A percentile compares a stretch with the other conserved stretches of the same genome.
These are phyloP conservation scores for Botryotinia globosa DNA, from an alignment of 2,329 filamentous ascomycete species.

Conservation along the genomic window DNA sequence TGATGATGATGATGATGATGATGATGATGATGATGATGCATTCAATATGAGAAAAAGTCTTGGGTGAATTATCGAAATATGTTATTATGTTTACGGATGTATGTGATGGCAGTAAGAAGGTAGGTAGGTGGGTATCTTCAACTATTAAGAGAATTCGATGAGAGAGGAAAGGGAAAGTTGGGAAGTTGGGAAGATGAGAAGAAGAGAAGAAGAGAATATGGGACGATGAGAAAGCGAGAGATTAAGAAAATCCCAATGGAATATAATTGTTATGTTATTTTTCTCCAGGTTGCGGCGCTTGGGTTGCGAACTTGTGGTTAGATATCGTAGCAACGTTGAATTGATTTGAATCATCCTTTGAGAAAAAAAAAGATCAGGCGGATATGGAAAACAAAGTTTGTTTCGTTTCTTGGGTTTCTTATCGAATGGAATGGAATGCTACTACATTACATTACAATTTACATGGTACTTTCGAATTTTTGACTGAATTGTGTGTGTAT, in stretches of 20 bases:
- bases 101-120: background rate
- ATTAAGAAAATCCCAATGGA: background rate
- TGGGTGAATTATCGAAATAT: background rate
- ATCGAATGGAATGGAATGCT: constrained; percentile 4
- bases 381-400: constrained; percentile 1
- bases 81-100: background rate
- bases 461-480: background rate
- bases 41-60: constrained; percentile 5
- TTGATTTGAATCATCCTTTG: background rate
- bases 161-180: background rate
- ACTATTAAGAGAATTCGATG: background rate
- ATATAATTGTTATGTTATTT: background rate
- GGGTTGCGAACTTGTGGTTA: background rate
- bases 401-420: background rate
- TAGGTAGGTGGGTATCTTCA: background rate
- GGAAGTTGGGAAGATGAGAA: no score
- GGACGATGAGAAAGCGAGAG: background rate
- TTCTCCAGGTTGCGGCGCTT: constrained; percentile 8
- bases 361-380: constrained; percentile 13
- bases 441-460: background rate
- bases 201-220: background rate
- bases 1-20: constrained; percentile 6
- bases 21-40: constrained; percentile 10
- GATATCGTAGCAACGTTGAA: background rate
- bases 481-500: background rate